Evolutionary conservation across 2,329 filamentous ascomycete species (phyloP).

Genomic region (Bertia moriformis): DNA sequence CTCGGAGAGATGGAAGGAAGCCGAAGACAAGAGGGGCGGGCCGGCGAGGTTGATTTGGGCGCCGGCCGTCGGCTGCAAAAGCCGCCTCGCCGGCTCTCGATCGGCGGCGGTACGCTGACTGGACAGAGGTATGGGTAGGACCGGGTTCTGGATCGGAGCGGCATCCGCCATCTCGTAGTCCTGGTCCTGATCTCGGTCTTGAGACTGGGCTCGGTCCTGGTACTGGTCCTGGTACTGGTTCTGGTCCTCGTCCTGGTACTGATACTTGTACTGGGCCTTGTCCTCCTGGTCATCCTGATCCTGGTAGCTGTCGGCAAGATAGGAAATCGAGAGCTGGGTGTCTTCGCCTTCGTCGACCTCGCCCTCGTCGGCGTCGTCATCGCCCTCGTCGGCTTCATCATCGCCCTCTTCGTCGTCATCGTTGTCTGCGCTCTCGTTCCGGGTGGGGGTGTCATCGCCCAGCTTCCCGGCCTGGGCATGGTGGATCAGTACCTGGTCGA

Average conservation of each 20-base stretch:
- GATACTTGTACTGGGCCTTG: constrained; percentile 10
- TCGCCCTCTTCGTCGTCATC: constrained; percentile 31
- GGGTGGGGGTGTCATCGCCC: constrained; percentile 20
- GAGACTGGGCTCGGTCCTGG: not conserved
- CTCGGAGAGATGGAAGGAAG: constrained; percentile 20
- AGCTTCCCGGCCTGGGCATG: constrained; percentile 32
- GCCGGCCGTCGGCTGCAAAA: no score
- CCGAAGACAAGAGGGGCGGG: constrained; percentile 9
- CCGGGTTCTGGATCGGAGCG: constrained; percentile 7
- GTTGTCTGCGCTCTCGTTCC: constrained; percentile 30
- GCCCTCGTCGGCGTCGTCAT: constrained; percentile 22
- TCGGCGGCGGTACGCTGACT: constrained; percentile 7
- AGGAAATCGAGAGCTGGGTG: not conserved
- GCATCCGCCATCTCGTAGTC: constrained; percentile 12
- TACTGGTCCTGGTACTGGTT: not conserved
- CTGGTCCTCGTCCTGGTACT: constrained; percentile 7
- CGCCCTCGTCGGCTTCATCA: constrained; percentile 26
- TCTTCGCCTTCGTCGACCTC: constrained; percentile 29
- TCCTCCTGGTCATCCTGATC: constrained; percentile 13
- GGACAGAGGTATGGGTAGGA: constrained; percentile 2
- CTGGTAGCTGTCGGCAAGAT: no score
- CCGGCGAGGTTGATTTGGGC: constrained; percentile 13
- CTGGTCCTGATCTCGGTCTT: constrained; percentile 9
- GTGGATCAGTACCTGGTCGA: no score
- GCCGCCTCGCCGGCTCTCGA: not conserved